Conservation (phyloP, 768 basidiomycete species). For the Pleurotus salmoneostramineus region DNA sequence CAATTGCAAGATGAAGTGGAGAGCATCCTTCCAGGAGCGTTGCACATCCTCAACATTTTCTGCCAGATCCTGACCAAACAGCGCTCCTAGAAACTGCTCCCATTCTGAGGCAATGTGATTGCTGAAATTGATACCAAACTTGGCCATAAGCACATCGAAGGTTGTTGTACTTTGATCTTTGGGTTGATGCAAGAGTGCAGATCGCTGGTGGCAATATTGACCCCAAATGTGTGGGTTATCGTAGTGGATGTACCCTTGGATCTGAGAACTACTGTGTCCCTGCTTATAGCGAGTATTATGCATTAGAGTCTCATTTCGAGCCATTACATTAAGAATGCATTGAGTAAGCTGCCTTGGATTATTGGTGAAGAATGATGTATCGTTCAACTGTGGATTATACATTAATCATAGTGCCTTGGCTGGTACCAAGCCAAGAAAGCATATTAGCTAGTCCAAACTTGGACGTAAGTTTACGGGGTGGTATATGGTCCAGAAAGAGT, state of each 20-base stretch:
- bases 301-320: background rate
- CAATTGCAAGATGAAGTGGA: background rate
- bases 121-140: background rate
- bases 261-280: background rate
- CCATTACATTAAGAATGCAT: background rate
- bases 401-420: background rate
- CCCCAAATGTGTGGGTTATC: background rate
- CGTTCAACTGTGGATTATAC: background rate
- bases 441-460: background rate
- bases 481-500: background rate
- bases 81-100: background rate
- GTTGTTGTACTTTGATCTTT: too few species aligned
- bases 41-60: background rate
- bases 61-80: background rate
- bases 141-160: background rate
- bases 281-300: background rate
- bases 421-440: background rate
- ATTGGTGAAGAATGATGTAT: background rate
- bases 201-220: background rate
- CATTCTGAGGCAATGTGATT: background rate
- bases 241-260: background rate
- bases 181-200: background rate
- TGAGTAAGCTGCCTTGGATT: background rate
- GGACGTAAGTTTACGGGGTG: background rate
- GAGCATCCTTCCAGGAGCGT: background rate